Conservation (phyloP, 129 eudicot species). For the Ambrosia artemisiifolia region DNA sequence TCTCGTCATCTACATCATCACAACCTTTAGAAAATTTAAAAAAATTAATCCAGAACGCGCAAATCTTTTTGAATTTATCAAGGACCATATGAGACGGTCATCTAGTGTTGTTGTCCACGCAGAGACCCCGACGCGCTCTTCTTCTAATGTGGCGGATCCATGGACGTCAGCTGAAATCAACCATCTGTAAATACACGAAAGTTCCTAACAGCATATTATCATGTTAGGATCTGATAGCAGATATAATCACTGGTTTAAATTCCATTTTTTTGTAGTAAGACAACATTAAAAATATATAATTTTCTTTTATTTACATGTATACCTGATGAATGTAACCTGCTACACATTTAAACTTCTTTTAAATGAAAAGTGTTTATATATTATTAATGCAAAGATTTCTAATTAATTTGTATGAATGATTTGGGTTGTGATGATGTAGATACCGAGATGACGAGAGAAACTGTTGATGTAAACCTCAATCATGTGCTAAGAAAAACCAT, state of each 20-base stretch:
- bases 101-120: slow-evolving; percentile 7
- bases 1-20: slow-evolving; percentile 17
- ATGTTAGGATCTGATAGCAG: neutral
- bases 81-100: slow-evolving; percentile 21
- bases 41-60: slow-evolving; percentile 11
- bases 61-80: slow-evolving; percentile 6
- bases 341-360: neutral
- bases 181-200: neutral
- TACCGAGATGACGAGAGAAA: too few species aligned
- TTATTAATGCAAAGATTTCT: neutral
- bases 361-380: neutral
- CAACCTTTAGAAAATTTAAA: slow-evolving; percentile 8
- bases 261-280: neutral
- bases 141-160: neutral
- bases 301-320: neutral
- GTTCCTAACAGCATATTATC: slow-evolving; percentile 1
- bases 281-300: neutral
- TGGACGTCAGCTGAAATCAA: neutral
- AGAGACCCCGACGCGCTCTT: neutral
- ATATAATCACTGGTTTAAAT: neutral
- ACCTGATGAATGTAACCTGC: neutral
- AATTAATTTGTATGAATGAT: too few species aligned
- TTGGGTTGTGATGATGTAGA: too few species aligned
- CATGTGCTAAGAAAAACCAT: too few species aligned
- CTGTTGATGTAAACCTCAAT: too few species aligned